Base-by-base conservation (phyloP, 2,329 filamentous ascomycete genomes). In the Gliomastix tumulicola region DNA sequence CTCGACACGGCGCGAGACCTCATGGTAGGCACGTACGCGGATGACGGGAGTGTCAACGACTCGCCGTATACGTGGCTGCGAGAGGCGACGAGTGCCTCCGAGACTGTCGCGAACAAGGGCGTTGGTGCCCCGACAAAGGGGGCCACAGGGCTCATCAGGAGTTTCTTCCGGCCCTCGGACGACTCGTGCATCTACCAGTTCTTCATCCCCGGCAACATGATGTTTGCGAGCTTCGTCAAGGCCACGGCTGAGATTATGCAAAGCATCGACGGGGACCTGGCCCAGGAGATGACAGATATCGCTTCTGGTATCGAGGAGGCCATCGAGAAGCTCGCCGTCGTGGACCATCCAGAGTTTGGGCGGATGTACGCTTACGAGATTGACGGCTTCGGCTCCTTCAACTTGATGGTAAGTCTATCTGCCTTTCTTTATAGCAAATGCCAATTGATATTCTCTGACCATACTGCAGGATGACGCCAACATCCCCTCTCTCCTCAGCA, bases 171-270 rank as follows among this genome's bases (percentile, higher is more conserved):
- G 2, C 90, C 89, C 0, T 90, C 84, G 40, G 90, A 97, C 56
- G 90, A 96, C 56, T 79, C 87, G 12, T 87, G 84, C 1, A 84
- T 86, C 27, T 81, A 88, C 42, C 87, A 90, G 53, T 90, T 88
- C 57, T 80, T 94, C 49, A 85, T 96, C 48, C 90, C 90, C 0
- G 81, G 84, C 21, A 97, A 96, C 56, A 88, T 88, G 82, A 85
- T 87, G 82, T 80, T 88, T 45, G 69, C 79, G 21, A 63, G 71
- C 17, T 84, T 79, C 47, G 68, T 88, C 4, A 60, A 62, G 10
- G 62, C 67, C 1, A 56, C 69, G 48, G 49, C 68, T 51, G 40
- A 57, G 44, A 63, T 74, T 41, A 69, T 71, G 57, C 53, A 59
- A 18, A 45, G 47, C 7, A 53, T 73, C 5, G 61, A 66, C 7